Evolutionary conservation across 495 filamentous ascomycete genomes (phyloP).

Genomic region (Tuber borchii): DNA sequence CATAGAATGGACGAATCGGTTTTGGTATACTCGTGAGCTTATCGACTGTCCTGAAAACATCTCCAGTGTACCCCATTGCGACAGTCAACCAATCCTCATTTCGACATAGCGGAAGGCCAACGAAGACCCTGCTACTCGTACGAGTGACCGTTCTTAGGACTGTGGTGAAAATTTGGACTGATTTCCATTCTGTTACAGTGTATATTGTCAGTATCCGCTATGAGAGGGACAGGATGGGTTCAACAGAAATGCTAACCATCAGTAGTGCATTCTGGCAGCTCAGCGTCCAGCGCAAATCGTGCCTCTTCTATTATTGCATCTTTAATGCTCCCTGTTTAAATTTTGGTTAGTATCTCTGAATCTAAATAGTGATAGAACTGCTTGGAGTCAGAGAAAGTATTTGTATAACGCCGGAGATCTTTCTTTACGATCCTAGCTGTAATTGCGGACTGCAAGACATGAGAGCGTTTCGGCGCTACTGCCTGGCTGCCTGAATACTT

Average conservation of each 20-base stretch:
- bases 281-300: constrained; percentile 13
- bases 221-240: neutral
- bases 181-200: constrained; percentile 44
- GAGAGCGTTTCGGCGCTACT: constrained; percentile 1
- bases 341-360: neutral
- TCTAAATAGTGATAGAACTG: neutral
- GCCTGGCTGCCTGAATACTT: neutral
- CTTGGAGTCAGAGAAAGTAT: too few relatives aligned
- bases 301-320: constrained; percentile 19
- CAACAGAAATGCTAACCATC: neutral
- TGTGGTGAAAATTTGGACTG: constrained; percentile 44
- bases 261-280: constrained; percentile 17
- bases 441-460: neutral
- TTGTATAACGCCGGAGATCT: neutral
- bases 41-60: constrained; percentile 46
- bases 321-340: constrained; percentile 17
- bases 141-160: constrained; percentile 52
- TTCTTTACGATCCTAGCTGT: neutral
- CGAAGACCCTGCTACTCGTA: constrained; percentile 54
- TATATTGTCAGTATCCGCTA: neutral
- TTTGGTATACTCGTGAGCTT: constrained; percentile 43
- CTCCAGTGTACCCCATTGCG: constrained; percentile 54
- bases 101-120: constrained; percentile 52
- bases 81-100: constrained; percentile 53
- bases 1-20: constrained; percentile 43